phyloP scores from a whole-genome alignment of 805 yeast species.

The Kodamaea neixiangensis region DNA sequence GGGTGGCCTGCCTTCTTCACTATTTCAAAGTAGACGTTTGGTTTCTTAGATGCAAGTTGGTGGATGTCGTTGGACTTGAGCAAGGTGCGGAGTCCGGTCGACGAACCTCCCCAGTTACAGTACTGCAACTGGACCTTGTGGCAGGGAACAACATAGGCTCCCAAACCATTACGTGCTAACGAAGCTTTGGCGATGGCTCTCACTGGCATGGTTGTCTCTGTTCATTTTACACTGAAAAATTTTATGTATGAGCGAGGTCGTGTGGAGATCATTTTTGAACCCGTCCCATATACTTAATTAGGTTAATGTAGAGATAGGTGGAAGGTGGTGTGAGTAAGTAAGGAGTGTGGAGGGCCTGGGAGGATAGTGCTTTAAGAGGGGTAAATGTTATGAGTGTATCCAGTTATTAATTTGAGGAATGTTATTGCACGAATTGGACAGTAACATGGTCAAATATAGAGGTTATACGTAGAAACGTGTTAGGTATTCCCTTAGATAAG shows the following conservation, averaged over 20 bases:
- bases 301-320: too few relatives aligned
- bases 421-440: too few relatives aligned
- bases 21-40: slow-evolving; percentile 72
- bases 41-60: slow-evolving; percentile 58
- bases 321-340: too few relatives aligned
- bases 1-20: slow-evolving; percentile 83
- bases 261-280: background rate
- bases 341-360: too few relatives aligned
- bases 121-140: slow-evolving; percentile 72
- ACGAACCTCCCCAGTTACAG: slow-evolving; percentile 96
- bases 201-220: slow-evolving; percentile 46
- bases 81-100: slow-evolving; percentile 77
- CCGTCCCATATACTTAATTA: too few relatives aligned
- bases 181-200: slow-evolving; percentile 62
- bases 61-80: slow-evolving; percentile 53
- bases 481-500: too few relatives aligned
- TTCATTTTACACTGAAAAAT: background rate
- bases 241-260: background rate
- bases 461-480: too few relatives aligned
- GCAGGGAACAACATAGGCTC: slow-evolving; percentile 75
- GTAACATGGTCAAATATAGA: too few relatives aligned
- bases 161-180: slow-evolving; percentile 72
- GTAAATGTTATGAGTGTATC: too few relatives aligned
- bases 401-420: too few relatives aligned
- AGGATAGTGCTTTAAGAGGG: too few relatives aligned